A percentile compares a stretch with the other conserved stretches of the same genome.
These are phyloP conservation scores for Boletus huronensis DNA, from an alignment of 768 basidiomycete genomes.

Conservation along the genomic window DNA sequence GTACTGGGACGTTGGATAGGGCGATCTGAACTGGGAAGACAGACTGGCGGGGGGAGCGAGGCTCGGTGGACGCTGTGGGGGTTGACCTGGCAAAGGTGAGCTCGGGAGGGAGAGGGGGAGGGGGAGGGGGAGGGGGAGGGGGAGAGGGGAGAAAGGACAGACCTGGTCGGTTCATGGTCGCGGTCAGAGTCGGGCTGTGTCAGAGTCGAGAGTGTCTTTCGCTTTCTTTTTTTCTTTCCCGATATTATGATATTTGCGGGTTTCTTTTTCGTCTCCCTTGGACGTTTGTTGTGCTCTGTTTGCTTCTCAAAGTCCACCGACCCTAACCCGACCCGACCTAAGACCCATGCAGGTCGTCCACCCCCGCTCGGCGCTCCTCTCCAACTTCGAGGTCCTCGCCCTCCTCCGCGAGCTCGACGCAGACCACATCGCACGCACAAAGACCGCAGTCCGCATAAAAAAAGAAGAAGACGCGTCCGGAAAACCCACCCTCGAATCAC, in stretches of 20 bases:
- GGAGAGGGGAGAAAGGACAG: constrained; percentile 12
- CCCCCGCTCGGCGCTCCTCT: constrained; percentile 73
- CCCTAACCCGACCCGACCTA: constrained; percentile 30
- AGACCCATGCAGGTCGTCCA: constrained; percentile 34
- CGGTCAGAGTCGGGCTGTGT: background rate
- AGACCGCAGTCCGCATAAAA: constrained; percentile 68
- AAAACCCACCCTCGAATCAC: constrained; percentile 29
- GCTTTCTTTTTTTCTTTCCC: constrained; percentile 15
- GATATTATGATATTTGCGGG: constrained; percentile 1
- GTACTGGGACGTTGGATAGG: constrained; percentile 39
- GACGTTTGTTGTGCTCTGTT: constrained; percentile 29
- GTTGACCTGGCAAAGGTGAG: constrained; percentile 55
- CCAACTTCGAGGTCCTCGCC: constrained; percentile 82
- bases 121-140: constrained; percentile 8
- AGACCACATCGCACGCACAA: constrained; percentile 67
- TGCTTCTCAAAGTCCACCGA: constrained; percentile 13
- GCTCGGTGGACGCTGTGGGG: constrained; percentile 76
- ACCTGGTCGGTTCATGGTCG: constrained; percentile 61
- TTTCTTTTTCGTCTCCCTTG: constrained; percentile 12
- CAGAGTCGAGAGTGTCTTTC: constrained; percentile 2
- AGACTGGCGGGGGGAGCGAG: constrained; percentile 63
- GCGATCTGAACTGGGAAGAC: constrained; percentile 59
- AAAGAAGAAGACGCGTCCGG: constrained; percentile 66
- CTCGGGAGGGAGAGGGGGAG: constrained; percentile 9
- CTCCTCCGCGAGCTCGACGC: constrained; percentile 74